A percentile compares a stretch with the other conserved stretches of the same genome.
Evolutionary conservation across 139 green algal species (phyloP).

Genomic region (Zygnema circumcarinatum): DNA sequence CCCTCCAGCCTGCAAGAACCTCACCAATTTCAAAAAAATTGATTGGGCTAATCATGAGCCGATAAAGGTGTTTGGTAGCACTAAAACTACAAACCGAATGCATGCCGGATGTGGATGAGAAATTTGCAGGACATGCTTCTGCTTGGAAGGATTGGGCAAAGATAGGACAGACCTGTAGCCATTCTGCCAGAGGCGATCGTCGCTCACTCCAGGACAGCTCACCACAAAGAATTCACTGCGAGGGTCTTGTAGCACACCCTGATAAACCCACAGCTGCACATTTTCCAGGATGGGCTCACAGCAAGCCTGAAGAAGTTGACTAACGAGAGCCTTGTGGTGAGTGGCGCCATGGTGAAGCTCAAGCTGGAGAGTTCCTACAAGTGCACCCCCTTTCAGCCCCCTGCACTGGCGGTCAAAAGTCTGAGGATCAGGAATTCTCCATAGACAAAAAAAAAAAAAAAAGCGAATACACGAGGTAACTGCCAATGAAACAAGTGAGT

Average conservation of each 20-base stretch:
- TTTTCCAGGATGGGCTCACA: slow-evolving; percentile 85
- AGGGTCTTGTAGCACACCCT: slow-evolving; percentile 79
- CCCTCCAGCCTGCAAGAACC: slow-evolving; percentile 68
- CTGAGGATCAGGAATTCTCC: too few relatives aligned
- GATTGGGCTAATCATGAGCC: too few relatives aligned
- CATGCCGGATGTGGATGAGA: too few relatives aligned
- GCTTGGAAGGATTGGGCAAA: too few relatives aligned
- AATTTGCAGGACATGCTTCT: too few relatives aligned
- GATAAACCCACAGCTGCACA: slow-evolving; percentile 83
- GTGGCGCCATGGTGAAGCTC: slow-evolving; percentile 81
- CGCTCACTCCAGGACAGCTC: slow-evolving; percentile 39
- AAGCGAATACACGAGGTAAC: too few relatives aligned
- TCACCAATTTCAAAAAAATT: neutral
- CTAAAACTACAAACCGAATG: too few relatives aligned
- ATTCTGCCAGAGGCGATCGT: slow-evolving; percentile 59
- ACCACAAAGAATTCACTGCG: slow-evolving; percentile 86
- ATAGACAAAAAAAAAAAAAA: too few relatives aligned
- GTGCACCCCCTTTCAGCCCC: slow-evolving; percentile 69
- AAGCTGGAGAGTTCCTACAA: slow-evolving; percentile 75
- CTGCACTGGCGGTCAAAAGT: neutral
- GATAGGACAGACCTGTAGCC: slow-evolving; percentile 22
- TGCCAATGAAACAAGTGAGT: too few relatives aligned
- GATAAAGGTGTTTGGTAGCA: too few relatives aligned
- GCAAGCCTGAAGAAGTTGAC: slow-evolving; percentile 70
- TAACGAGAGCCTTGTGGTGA: slow-evolving; percentile 66